Evolutionary conservation across 352 stramenopile species (phyloP).

Genomic region (Thraustochytrium aureum): DNA sequence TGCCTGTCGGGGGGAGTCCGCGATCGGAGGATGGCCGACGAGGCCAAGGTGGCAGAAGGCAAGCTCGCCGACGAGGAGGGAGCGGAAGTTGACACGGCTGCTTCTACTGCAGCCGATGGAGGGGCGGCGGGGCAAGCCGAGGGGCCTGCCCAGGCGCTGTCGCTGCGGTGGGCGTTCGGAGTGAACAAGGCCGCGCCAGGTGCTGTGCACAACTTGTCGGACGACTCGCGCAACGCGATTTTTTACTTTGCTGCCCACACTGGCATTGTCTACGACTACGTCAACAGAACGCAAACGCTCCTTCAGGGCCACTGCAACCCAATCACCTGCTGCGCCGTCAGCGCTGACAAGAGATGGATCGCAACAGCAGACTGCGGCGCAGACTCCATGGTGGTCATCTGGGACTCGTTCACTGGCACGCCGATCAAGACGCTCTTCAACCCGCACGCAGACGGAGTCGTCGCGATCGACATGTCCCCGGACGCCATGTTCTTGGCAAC

Average conservation of each 20-base stretch:
- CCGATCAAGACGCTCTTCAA: conserved; percentile 87
- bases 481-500: conserved; percentile 83
- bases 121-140: no score
- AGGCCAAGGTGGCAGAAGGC: not conserved
- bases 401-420: conserved; percentile 73
- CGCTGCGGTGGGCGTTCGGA: conserved; percentile 78
- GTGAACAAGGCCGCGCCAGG: conserved; percentile 83
- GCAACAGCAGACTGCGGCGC: conserved; percentile 77
- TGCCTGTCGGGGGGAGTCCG: no score
- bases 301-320: conserved; percentile 84
- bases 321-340: conserved; percentile 81
- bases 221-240: conserved; percentile 66
- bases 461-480: conserved; percentile 79
- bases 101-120: no score
- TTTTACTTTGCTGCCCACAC: conserved; percentile 87
- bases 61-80: not conserved
- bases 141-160: not conserved
- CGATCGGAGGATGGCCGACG: no score
- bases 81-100: no score
- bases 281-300: conserved; percentile 72
- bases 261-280: conserved; percentile 88
- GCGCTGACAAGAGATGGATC: conserved; percentile 87
- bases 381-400: conserved; percentile 88
- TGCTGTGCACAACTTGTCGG: conserved; percentile 80
- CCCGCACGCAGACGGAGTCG: conserved; percentile 71